Evolutionary conservation across 768 basidiomycete species (phyloP).

Genomic region (Leccinum incarnatum): DNA sequence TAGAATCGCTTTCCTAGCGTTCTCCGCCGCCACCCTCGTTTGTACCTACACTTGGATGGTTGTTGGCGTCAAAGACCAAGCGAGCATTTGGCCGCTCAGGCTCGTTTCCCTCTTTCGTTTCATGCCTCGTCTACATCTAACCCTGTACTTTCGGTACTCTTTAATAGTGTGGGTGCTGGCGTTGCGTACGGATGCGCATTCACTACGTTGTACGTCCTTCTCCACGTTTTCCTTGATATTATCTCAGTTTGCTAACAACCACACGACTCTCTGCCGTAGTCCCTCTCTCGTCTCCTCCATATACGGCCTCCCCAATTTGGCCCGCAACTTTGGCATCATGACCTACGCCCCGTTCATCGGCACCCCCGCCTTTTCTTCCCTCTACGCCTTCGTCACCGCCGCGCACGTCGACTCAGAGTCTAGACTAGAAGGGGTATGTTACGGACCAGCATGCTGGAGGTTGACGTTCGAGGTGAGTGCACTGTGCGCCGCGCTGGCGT

Average conservation of each 20-base stretch:
- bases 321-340: conserved; percentile 73
- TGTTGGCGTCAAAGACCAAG: conserved; percentile 44
- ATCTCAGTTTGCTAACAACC: not conserved
- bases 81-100: conserved; percentile 71
- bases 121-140: not conserved
- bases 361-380: conserved; percentile 72
- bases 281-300: conserved; percentile 69
- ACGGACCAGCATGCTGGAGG: conserved; percentile 61
- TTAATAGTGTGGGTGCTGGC: conserved; percentile 58
- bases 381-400: conserved; percentile 70
- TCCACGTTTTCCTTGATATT: not conserved
- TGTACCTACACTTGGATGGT: conserved; percentile 57
- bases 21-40: conserved; percentile 46
- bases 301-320: conserved; percentile 70
- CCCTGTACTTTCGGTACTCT: not conserved
- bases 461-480: conserved; percentile 59
- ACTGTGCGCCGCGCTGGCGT: conserved; percentile 42
- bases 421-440: conserved; percentile 38
- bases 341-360: conserved; percentile 76
- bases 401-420: conserved; percentile 40
- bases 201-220: conserved; percentile 59
- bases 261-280: conserved; percentile 1
- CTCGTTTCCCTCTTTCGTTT: conserved; percentile 24
- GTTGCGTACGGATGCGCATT: conserved; percentile 68
- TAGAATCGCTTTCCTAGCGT: conserved; percentile 57